Evolutionary conservation across 495 filamentous ascomycete genomes (phyloP), one percentile per base, ranked within the genome.

Genomic region (Venustampulla echinocandica): DNA sequence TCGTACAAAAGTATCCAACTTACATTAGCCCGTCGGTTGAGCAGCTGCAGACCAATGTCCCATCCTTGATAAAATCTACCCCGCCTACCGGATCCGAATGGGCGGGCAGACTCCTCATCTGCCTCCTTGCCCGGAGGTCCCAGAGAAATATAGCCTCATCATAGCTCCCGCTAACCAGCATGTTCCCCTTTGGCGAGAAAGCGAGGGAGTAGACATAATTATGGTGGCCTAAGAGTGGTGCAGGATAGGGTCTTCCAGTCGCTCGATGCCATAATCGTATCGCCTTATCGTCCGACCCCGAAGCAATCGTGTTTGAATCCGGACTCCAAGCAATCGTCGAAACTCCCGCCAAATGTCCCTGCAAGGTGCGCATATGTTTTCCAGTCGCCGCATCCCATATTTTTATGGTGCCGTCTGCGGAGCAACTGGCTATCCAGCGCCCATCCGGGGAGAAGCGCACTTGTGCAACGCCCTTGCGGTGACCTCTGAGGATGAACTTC

Each of bases 121-220:
- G 68, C 20, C 78, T 67, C 2, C 84, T 87, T 0, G 86, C 82
- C 0, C 92, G 77, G 2, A 97, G 84, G 64, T 97, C 92, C 92
- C 92, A 98, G 19, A 97, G 65, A 53, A 95, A 93, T 0, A 98
- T 85, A 7, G 93, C 92, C 70, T 98, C 92, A 56, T 97, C 92
- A 64, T 95, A 97, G 55, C 85, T 90, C 14, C 92, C 93, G 47
- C 84, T 90, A 28, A 84, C 92, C 14, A 98, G 76, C 56, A 95
- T 95, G 57, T 96, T 97, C 28, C 92, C 93, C 64, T 95, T 95
- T 1, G 93, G 92, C 13, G 85, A 86, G 64, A 96, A 98, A 17
- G 90, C 87, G 38, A 98, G 73, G 27, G 82, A 82, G 64, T 90
- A 95, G 35, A 98, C 81, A 68, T 95, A 96, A 60, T 90, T 96